Conservation (phyloP, 1,284 basidiomycete genomes). For the Megacollybia platyphylla region DNA sequence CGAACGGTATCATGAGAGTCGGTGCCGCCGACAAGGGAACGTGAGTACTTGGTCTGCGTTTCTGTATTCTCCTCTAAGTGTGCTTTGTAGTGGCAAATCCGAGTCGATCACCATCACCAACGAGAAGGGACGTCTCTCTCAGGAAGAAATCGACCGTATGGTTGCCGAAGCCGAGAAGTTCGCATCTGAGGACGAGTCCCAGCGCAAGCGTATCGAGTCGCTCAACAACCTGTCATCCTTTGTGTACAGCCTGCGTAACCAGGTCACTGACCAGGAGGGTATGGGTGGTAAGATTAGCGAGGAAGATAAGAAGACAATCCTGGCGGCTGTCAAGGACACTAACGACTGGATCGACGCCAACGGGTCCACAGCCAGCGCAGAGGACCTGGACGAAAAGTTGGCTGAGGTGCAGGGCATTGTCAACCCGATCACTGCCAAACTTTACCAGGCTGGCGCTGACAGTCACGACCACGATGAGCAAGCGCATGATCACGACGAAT, state of each 20-base stretch:
- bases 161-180: constrained; percentile 88
- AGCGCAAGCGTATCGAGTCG: constrained; percentile 83
- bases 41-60: constrained; percentile 26
- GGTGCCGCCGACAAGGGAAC: constrained; percentile 86
- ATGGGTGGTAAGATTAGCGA: constrained; percentile 82
- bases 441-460: constrained; percentile 42
- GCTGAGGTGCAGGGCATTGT: constrained; percentile 62
- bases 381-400: constrained; percentile 89
- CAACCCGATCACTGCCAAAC: constrained; percentile 68
- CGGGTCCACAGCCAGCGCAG: constrained; percentile 63
- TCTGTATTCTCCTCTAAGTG: constrained; percentile 4
- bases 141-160: constrained; percentile 89
- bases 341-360: constrained; percentile 87
- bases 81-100: constrained; percentile 55
- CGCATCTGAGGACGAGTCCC: constrained; percentile 74
- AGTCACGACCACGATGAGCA: constrained; percentile 47
- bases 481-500: constrained; percentile 53
- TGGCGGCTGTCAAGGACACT: constrained; percentile 77
- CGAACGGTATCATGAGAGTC: constrained; percentile 88
- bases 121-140: constrained; percentile 73
- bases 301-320: constrained; percentile 84
- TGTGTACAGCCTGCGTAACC: constrained; percentile 77
- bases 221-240: constrained; percentile 70
- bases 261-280: constrained; percentile 79
- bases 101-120: constrained; percentile 85